Conservation (phyloP, 345 rosid species). For the Kandelia obovata region DNA sequence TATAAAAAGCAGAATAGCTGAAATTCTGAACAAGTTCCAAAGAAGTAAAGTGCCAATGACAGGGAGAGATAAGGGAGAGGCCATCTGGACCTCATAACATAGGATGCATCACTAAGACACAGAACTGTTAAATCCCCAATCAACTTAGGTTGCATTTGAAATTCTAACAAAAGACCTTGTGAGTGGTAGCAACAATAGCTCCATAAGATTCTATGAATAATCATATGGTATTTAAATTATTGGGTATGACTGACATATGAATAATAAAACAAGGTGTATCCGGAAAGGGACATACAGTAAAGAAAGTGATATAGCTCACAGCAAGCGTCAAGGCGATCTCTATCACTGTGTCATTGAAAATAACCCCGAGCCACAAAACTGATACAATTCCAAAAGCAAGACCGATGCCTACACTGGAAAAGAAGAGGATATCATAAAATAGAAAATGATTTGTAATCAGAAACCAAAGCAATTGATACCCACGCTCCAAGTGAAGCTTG, state of each 20-base stretch:
- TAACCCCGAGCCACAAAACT: slow-evolving; percentile 86
- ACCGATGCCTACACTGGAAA: slow-evolving; percentile 81
- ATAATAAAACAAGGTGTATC: not conserved
- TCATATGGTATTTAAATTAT: not conserved
- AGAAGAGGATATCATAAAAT: slow-evolving; percentile 27
- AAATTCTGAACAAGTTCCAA: too few relatives aligned
- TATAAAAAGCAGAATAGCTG: too few relatives aligned
- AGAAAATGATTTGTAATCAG: not conserved
- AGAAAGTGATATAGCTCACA: slow-evolving; percentile 87
- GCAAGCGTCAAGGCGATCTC: slow-evolving; percentile 85
- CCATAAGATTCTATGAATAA: not conserved
- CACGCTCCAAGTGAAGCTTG: slow-evolving; percentile 91
- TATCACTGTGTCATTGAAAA: slow-evolving; percentile 88
- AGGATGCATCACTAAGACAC: too few relatives aligned
- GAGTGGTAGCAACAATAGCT: too few relatives aligned
- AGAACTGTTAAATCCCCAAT: too few relatives aligned
- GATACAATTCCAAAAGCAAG: slow-evolving; percentile 86
- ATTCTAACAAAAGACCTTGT: too few relatives aligned
- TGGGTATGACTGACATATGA: not conserved
- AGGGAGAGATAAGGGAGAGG: too few relatives aligned
- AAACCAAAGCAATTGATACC: slow-evolving; percentile 35
- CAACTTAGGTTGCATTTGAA: too few relatives aligned
- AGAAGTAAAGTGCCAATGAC: too few relatives aligned
- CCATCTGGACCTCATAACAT: too few relatives aligned
- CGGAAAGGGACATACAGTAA: slow-evolving; percentile 60